Conservation (phyloP, 306 rosid species). For the Trifolium dubium region DNA sequence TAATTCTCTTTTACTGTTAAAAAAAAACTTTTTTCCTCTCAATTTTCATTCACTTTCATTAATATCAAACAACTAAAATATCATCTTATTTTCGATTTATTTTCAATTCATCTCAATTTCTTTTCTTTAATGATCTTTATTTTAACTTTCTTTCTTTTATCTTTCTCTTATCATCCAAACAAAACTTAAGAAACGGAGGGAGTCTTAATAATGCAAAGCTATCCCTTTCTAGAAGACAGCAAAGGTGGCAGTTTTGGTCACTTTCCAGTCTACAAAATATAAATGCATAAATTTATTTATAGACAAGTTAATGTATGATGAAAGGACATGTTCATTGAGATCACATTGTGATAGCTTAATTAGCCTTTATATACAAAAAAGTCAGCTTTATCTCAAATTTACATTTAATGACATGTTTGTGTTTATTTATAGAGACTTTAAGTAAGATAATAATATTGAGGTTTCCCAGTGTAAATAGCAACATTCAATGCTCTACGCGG, state of each 20-base stretch:
- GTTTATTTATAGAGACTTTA: conserved; percentile 37
- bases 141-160: too few species aligned
- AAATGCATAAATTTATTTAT: conserved; percentile 30
- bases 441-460: conserved; percentile 35
- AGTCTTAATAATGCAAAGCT: not conserved
- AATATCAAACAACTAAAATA: too few species aligned
- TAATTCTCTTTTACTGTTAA: too few species aligned
- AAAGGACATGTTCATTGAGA: conserved; percentile 28
- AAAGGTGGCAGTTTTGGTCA: conserved; percentile 21
- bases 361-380: conserved; percentile 30
- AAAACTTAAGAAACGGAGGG: too few species aligned
- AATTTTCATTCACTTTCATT: too few species aligned
- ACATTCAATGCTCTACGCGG: conserved; percentile 92
- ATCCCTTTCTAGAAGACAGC: conserved; percentile 27
- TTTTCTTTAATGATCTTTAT: too few species aligned
- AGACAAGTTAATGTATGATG: conserved; percentile 17
- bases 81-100: too few species aligned
- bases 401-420: conserved; percentile 47
- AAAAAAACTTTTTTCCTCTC: too few species aligned
- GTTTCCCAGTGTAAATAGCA: conserved; percentile 46
- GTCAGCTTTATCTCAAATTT: conserved; percentile 46
- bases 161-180: too few species aligned
- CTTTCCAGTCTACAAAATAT: not conserved
- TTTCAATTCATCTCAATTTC: too few species aligned
- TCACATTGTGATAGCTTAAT: conserved; percentile 26